Conservation (phyloP, 2,329 filamentous ascomycete genomes). For the Paracamarosporium sp. region DNA sequence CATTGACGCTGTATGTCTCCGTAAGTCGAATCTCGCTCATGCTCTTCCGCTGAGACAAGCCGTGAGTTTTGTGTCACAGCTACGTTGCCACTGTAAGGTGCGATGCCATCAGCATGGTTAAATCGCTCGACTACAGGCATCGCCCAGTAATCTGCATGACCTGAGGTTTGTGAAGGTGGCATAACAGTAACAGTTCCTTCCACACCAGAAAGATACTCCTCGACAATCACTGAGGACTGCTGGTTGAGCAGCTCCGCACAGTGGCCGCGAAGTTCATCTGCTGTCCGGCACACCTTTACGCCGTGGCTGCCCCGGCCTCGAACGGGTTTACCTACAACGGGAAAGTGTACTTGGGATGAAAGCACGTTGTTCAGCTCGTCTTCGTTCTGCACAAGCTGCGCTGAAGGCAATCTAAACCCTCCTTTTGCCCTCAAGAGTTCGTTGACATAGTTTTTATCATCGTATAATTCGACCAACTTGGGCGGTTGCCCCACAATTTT, state of each 20-base stretch:
- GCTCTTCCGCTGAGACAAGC: conserved; percentile 43
- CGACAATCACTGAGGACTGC: conserved; percentile 51
- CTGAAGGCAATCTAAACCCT: conserved; percentile 52
- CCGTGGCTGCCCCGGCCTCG: conserved; percentile 59
- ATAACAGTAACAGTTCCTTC: conserved; percentile 61
- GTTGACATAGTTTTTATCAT: conserved; percentile 60
- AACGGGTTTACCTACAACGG: conserved; percentile 57
- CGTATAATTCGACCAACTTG: conserved; percentile 55
- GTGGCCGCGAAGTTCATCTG: conserved; percentile 44
- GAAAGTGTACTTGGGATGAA: conserved; percentile 28
- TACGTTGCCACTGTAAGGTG: conserved; percentile 58
- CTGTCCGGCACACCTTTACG: conserved; percentile 54
- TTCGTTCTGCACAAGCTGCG: conserved; percentile 28
- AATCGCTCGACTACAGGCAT: conserved; percentile 56
- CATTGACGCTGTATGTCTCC: conserved; percentile 46
- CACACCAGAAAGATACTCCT: conserved; percentile 57
- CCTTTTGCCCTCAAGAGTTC: conserved; percentile 46
- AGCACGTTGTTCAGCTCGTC: conserved; percentile 17
- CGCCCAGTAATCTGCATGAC: conserved; percentile 48
- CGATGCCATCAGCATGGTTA: conserved; percentile 56
- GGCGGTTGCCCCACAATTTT: conserved; percentile 57
- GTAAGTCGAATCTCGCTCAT: conserved; percentile 41
- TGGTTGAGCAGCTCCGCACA: conserved; percentile 44
- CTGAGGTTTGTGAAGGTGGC: conserved; percentile 48
- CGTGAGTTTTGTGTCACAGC: conserved; percentile 58